Conservation (phyloP, 2,329 filamentous ascomycete species). For the Hypoxylon sp. region DNA sequence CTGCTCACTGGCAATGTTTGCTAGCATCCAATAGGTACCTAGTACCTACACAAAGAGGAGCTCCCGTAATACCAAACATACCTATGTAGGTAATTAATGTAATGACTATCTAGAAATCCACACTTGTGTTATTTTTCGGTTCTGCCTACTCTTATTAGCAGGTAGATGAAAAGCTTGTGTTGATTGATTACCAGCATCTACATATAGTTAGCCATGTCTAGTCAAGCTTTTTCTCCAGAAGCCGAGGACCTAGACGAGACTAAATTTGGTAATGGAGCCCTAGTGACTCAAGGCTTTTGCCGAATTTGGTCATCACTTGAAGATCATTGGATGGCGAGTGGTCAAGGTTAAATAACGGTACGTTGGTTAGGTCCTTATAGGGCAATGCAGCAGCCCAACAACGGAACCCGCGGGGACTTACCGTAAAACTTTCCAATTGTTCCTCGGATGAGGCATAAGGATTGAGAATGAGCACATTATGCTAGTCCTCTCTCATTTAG, state of each 20-base stretch:
- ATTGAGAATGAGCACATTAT: neutral
- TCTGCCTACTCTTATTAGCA: neutral
- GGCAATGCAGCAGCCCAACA: conserved; percentile 6
- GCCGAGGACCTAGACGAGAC: conserved; percentile 30
- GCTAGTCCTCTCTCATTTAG: neutral
- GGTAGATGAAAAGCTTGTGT: conserved; percentile 21
- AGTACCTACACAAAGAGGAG: neutral
- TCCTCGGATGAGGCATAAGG: neutral
- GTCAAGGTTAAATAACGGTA: conserved; percentile 14
- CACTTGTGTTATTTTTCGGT: too few relatives aligned
- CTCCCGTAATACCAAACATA: neutral
- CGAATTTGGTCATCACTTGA: conserved; percentile 32
- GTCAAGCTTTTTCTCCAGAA: conserved; percentile 17
- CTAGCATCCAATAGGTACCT: too few relatives aligned
- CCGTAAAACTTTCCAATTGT: neutral
- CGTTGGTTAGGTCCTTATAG: conserved; percentile 12
- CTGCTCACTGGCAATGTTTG: neutral
- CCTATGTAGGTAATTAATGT: neutral
- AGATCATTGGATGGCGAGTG: conserved; percentile 31
- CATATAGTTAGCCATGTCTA: neutral
- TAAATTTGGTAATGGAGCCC: conserved; percentile 31
- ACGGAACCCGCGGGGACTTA: conserved; percentile 7
- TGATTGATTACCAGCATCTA: neutral
- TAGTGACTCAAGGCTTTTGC: conserved; percentile 14
- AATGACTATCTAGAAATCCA: neutral